Percentiles rank a stretch among this genome's conserved stretches.
Conservation (phyloP, 805 yeast genomes). For the Nakazawaea holstii region DNA sequence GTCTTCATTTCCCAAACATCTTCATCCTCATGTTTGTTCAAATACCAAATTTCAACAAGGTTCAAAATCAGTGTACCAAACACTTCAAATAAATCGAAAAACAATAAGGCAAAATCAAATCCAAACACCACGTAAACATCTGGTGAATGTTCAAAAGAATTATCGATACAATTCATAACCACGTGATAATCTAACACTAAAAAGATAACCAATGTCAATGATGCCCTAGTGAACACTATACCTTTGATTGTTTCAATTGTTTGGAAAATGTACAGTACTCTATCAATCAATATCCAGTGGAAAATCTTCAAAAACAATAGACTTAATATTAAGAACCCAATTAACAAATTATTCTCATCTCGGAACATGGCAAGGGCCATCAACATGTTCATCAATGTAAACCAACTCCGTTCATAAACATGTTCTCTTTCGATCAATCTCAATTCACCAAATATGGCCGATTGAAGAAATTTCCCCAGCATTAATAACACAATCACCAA, state of each 20-base stretch:
- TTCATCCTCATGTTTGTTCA: conserved; percentile 44
- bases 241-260: conserved; percentile 27
- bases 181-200: conserved; percentile 45
- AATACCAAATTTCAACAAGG: conserved; percentile 48
- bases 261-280: conserved; percentile 45
- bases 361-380: conserved; percentile 50
- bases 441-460: conserved; percentile 65
- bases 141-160: conserved; percentile 46
- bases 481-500: conserved; percentile 27
- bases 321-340: conserved; percentile 28
- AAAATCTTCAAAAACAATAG: conserved; percentile 57
- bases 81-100: conserved; percentile 44
- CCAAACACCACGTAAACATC: conserved; percentile 63
- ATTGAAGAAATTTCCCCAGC: conserved; percentile 44
- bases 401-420: conserved; percentile 60
- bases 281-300: conserved; percentile 64
- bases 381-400: conserved; percentile 56
- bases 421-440: conserved; percentile 75
- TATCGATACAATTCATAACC: conserved; percentile 52
- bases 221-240: conserved; percentile 32
- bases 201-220: conserved; percentile 39
- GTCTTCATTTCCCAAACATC: conserved; percentile 71
- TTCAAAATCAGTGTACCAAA: conserved; percentile 44
- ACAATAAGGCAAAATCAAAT: conserved; percentile 66
- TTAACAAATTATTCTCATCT: conserved; percentile 38